Base-by-base conservation (phyloP, 169 alveolate genomes). In the Plasmodium relictum region DNA sequence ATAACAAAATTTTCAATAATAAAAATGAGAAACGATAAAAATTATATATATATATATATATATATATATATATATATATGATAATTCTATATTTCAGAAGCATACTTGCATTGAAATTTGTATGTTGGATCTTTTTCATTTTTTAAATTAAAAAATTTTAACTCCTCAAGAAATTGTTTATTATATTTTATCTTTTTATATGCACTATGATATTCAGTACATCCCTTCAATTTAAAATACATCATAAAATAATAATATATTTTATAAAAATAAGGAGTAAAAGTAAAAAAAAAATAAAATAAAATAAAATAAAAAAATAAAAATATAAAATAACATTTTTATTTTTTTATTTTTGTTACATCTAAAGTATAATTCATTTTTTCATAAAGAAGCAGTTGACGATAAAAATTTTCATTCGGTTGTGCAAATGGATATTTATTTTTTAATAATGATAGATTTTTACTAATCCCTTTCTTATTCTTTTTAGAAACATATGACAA, bases 61-160 rank as follows among this genome's bases (percentile, higher is more conserved):
- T 74, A 54, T 74, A 54, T n/a, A 74, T 24, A 54, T 16, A 74
- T 56, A 14, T 74, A 52, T 8, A n/a, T 22, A 24, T 14, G 0
- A 2, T 24, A 31, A 31, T 31, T 31, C 3, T 31, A 59, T 58
- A 22, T 10, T 71, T 3, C 20, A 24, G 20, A 22, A 20, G 18
- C 86, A 73, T 70, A 73, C 87, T 88, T 88, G 86, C 86, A 70
- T 10, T 73, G 76, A 56, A 39, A 88, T 41, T 65, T 61, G 45
- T 54, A 88, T 26, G 48, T 73, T 9, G 73, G 54, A 20, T 52
- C 68, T 69, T 42, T 41, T 3, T 41, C 71, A 39, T 66, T 66
- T 48, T 80, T 50, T 10, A 80, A 71, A 61, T 80, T 68, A 31
- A 52, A n/a, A n/a, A 70, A 37, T 16, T 48, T 66, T 24, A 80